Evolutionary conservation across 2,329 filamentous ascomycete species (phyloP), one percentile per base, ranked within the genome.

Genomic region (Arthrobotrys musiformis): DNA sequence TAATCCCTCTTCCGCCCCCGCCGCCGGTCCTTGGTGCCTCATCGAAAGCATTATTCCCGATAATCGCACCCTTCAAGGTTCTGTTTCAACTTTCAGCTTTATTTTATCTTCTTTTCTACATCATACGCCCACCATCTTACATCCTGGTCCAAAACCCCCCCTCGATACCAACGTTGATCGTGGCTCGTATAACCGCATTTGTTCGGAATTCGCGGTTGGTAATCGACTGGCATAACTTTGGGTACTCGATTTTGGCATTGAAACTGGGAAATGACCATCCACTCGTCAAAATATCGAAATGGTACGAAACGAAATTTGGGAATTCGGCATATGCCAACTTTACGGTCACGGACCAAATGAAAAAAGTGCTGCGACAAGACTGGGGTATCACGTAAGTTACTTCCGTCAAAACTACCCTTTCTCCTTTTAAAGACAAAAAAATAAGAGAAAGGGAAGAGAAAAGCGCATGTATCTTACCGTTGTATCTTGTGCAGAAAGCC

Each of bases 151-250:
- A 97, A 87, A 99, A 98, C 81, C 95, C 95, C 5, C 95, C 95
- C 0, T 95, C 94, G 0, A 97, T 98, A 74, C 95, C 95, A 0
- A 97, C 93, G 0, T 88, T 99, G 22, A 88, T 91, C 62, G 86
- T 97, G 40, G 91, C 93, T 15, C 86, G 90, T 22, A 78, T 94
- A 2, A 86, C 93, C 56, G 92, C 92, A 81, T 88, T 90, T 80
- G 83, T 97, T 61, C 90, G 95, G 60, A 91, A 92, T 80, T 97
- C 92, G 42, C 89, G 89, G 70, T 87, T 99, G 2, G 87, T 98
- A 77, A 92, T 98, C 68, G 95, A 99, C 85, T 99, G 95, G 95
- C 95, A 99, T 86, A 99, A 99, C 84, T 98, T 97, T 84, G 95
- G 94, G 80, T 97, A 94, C 87, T 94, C 93, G 7, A 97, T 99